These are phyloP conservation scores for Panicum virgatum DNA, from an alignment of 202 grass and related monocot genomes.

Conservation along the genomic window DNA sequence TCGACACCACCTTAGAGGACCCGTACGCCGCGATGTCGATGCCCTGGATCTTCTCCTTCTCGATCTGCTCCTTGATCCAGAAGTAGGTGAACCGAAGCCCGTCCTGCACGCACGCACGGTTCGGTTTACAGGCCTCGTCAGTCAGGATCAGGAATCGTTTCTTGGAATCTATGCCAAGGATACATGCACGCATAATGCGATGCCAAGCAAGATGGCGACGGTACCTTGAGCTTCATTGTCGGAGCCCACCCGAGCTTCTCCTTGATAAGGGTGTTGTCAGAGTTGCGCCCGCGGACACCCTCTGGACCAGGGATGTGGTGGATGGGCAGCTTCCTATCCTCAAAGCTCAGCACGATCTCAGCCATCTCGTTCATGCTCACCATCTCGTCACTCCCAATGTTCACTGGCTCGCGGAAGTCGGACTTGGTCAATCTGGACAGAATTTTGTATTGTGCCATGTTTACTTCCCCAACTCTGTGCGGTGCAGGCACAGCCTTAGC, in stretches of 20 bases:
- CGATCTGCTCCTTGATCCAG: slow-evolving; percentile 90
- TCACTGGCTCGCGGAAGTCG: slow-evolving; percentile 79
- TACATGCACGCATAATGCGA: not conserved
- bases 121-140: too few relatives aligned
- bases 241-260: slow-evolving; percentile 95
- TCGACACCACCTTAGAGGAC: slow-evolving; percentile 77
- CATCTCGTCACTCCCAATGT: slow-evolving; percentile 94
- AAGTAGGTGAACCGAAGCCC: slow-evolving; percentile 76
- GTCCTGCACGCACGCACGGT: slow-evolving; percentile 39
- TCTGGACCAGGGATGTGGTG: slow-evolving; percentile 93
- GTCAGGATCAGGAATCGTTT: not conserved
- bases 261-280: slow-evolving; percentile 86
- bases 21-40: slow-evolving; percentile 53
- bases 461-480: not conserved
- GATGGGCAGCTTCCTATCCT: slow-evolving; percentile 72
- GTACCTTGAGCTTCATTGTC: slow-evolving; percentile 84
- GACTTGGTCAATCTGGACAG: slow-evolving; percentile 75
- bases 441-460: not conserved
- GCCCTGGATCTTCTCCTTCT: slow-evolving; percentile 68
- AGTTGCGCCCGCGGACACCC: slow-evolving; percentile 83
- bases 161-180: not conserved
- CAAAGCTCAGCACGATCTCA: slow-evolving; percentile 80
- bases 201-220: not conserved
- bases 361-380: slow-evolving; percentile 99
- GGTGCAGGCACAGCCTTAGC: not conserved